Percentiles rank a stretch among this genome's conserved stretches.
These are phyloP conservation scores for Bipolaris gigantea DNA, from an alignment of 2,329 filamentous ascomycete genomes.

Conservation along the genomic window DNA sequence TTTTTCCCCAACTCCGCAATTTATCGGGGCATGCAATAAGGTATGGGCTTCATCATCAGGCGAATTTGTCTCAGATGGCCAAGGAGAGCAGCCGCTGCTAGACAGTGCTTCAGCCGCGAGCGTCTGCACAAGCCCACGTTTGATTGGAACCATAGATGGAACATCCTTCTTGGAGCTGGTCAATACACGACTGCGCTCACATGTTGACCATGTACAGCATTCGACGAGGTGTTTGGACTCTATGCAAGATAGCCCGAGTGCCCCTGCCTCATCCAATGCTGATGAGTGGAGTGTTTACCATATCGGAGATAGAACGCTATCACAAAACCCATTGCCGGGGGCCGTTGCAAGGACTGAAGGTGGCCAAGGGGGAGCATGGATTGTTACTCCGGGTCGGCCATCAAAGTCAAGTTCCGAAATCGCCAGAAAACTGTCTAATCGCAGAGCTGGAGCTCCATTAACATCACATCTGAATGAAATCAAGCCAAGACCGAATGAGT, in stretches of 20 bases:
- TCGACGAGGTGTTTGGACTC: background rate
- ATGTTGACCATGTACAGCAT: background rate
- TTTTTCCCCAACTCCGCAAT: background rate
- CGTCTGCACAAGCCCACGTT: background rate
- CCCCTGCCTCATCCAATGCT: background rate
- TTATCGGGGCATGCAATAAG: background rate
- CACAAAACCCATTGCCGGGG: background rate
- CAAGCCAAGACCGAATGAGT: background rate
- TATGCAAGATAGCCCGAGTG: background rate
- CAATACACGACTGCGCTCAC: background rate
- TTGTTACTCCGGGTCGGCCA: slow-evolving; percentile 3
- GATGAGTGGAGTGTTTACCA: background rate
- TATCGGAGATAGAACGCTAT: slow-evolving; percentile 1
- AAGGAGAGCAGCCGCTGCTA: background rate
- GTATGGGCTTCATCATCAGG: background rate
- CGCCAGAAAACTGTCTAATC: background rate
- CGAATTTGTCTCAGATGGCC: background rate
- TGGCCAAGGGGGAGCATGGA: slow-evolving; percentile 2
- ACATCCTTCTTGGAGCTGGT: background rate
- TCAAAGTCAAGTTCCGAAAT: background rate
- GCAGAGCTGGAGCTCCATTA: background rate
- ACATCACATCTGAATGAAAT: background rate
- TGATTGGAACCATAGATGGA: background rate
- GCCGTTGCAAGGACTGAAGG: background rate
- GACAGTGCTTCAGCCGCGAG: background rate